A percentile compares a stretch with the other conserved stretches of the same genome.
Conservation (phyloP, 345 rosid species). For the Mercurialis annua region DNA sequence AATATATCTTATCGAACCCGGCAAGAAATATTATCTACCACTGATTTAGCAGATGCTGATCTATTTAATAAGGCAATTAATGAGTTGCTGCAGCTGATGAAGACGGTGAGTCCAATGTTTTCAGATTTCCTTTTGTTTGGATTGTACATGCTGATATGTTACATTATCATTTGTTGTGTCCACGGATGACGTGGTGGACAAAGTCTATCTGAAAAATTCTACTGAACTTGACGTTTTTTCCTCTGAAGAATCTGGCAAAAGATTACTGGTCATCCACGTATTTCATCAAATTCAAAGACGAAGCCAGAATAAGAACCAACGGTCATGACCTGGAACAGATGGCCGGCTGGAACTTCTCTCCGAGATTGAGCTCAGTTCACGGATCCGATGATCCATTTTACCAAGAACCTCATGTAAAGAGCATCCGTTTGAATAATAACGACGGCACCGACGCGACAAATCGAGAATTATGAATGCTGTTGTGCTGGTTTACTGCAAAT, state of each 20-base stretch:
- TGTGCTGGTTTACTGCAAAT: neutral
- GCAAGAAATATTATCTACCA: conserved; percentile 65
- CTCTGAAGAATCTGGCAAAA: conserved; percentile 60
- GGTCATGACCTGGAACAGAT: conserved; percentile 43
- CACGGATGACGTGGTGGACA: too few relatives aligned
- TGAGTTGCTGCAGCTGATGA: conserved; percentile 78
- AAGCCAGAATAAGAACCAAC: conserved; percentile 39
- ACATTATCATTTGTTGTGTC: too few relatives aligned
- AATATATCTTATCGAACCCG: conserved; percentile 72
- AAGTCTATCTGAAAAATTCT: too few relatives aligned
- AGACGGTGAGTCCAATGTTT: conserved; percentile 43
- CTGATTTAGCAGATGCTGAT: conserved; percentile 53
- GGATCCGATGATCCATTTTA: conserved; percentile 81
- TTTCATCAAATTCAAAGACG: conserved; percentile 67
- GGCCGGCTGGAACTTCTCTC: conserved; percentile 64
- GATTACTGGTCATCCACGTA: conserved; percentile 23
- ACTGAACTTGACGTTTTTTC: conserved; percentile 3
- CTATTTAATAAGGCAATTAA: conserved; percentile 66
- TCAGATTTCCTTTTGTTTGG: neutral
- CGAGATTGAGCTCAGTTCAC: conserved; percentile 70
- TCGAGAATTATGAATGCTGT: neutral
- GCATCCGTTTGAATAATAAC: conserved; percentile 25
- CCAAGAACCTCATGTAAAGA: conserved; percentile 53
- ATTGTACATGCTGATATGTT: too few relatives aligned
- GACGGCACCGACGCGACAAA: conserved; percentile 6